Conservation (phyloP, 2,329 filamentous ascomycete genomes). For the Rhynchosporium graminicola region DNA sequence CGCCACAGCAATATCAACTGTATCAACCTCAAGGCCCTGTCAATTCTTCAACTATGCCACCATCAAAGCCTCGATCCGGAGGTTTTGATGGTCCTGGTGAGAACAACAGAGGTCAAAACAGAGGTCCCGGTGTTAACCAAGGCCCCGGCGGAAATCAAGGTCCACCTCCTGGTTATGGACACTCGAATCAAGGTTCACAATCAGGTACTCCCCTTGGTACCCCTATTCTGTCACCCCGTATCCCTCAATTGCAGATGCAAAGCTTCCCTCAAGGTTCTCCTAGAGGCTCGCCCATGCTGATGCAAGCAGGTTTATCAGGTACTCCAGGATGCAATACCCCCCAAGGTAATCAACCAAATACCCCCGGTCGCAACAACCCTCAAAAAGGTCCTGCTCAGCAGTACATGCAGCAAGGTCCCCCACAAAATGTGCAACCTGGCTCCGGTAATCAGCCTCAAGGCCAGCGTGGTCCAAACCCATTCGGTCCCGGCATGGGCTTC, state of each 20-base stretch:
- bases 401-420: not conserved
- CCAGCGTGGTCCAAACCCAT: slow-evolving; percentile 24
- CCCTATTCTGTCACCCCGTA: not conserved
- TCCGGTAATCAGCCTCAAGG: not conserved
- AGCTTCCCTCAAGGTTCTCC: slow-evolving; percentile 11
- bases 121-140: slow-evolving; percentile 2
- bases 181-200: not conserved
- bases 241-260: slow-evolving; percentile 9
- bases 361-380: not conserved
- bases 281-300: slow-evolving; percentile 11
- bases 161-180: slow-evolving; percentile 1
- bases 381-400: not conserved
- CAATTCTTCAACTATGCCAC: not conserved
- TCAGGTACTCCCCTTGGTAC: slow-evolving; percentile 8
- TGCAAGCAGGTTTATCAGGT: slow-evolving; percentile 11
- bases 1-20: slow-evolving; percentile 4
- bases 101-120: not conserved
- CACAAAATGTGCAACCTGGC: slow-evolving; percentile 5
- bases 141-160: slow-evolving; percentile 7
- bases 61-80: slow-evolving; percentile 18
- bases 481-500: slow-evolving; percentile 42
- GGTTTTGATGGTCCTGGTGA: slow-evolving; percentile 27
- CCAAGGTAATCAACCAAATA: slow-evolving; percentile 9
- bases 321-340: slow-evolving; percentile 7
- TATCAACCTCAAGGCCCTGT: slow-evolving; percentile 6